Evolutionary conservation across 2,329 filamentous ascomycete genomes (phyloP).

Genomic region (Cordyceps pruinosa): DNA sequence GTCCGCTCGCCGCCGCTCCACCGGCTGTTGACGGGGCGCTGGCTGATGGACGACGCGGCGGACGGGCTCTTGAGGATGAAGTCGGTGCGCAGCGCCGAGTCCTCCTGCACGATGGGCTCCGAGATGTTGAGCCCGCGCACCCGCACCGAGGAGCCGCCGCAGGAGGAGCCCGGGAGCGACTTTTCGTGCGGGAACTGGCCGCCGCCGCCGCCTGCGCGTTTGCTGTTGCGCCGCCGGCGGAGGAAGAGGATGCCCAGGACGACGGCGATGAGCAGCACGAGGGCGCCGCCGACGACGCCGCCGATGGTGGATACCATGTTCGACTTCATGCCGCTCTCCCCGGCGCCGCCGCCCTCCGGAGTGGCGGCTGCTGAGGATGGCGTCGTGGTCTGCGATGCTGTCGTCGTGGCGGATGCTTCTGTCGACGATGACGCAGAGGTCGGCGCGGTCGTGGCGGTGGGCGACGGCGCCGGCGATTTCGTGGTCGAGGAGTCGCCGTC

Average conservation of each 20-base stretch:
- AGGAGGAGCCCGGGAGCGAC: constrained; percentile 12
- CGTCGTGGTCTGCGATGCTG: constrained; percentile 8
- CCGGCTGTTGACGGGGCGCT: constrained; percentile 13
- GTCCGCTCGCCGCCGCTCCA: constrained; percentile 13
- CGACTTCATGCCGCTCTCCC: not conserved
- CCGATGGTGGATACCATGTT: constrained; percentile 11
- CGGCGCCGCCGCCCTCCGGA: not conserved
- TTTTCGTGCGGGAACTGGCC: constrained; percentile 16
- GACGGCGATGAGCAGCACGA: constrained; percentile 6
- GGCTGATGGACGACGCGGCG: constrained; percentile 13
- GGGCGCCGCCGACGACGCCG: constrained; percentile 7
- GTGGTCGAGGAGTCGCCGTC: constrained; percentile 40
- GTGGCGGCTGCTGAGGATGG: not conserved
- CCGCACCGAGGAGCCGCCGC: constrained; percentile 14
- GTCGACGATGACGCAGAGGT: constrained; percentile 17
- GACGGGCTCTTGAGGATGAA: constrained; percentile 40
- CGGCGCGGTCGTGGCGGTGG: constrained; percentile 20
- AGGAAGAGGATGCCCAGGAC: constrained; percentile 17
- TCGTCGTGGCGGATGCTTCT: constrained; percentile 19
- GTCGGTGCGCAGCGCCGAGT: constrained; percentile 40
- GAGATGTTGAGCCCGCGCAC: constrained; percentile 39
- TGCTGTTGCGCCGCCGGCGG: constrained; percentile 9
- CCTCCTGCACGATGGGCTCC: constrained; percentile 44
- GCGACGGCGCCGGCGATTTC: constrained; percentile 16
- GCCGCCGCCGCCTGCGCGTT: constrained; percentile 17